Percentiles rank a stretch among this genome's conserved stretches.
These are phyloP conservation scores for Colletotrichum sp. DNA, from an alignment of 2,329 filamentous ascomycete genomes.

Conservation along the genomic window DNA sequence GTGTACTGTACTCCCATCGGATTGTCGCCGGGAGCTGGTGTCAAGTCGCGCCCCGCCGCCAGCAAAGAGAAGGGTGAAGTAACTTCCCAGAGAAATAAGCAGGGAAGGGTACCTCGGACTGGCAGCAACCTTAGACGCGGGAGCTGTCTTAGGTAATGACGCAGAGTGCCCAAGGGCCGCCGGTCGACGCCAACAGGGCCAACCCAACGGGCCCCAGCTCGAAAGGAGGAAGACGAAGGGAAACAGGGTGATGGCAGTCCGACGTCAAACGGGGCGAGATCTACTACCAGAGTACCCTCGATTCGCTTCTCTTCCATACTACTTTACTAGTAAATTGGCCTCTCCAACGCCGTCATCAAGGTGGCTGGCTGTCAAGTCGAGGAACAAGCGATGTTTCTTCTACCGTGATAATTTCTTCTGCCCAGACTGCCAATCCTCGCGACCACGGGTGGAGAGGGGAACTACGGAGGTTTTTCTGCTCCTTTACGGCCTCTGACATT, in stretches of 20 bases:
- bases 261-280: conserved; percentile 3
- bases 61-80: background rate
- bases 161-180: background rate
- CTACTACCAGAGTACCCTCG: background rate
- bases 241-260: background rate
- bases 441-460: background rate
- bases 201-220: background rate
- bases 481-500: background rate
- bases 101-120: background rate
- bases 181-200: background rate
- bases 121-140: background rate
- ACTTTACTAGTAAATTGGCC: background rate
- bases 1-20: background rate
- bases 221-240: background rate
- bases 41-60: background rate
- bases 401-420: background rate
- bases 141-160: background rate
- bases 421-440: background rate
- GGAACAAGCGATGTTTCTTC: background rate
- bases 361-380: background rate
- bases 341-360: background rate
- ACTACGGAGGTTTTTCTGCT: background rate
- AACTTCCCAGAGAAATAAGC: background rate
- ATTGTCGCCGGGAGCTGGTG: background rate
- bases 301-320: background rate